These are phyloP conservation scores for Fennellomyces sp. DNA, from an alignment of 371 early-diverging fungal species.

Conservation along the genomic window DNA sequence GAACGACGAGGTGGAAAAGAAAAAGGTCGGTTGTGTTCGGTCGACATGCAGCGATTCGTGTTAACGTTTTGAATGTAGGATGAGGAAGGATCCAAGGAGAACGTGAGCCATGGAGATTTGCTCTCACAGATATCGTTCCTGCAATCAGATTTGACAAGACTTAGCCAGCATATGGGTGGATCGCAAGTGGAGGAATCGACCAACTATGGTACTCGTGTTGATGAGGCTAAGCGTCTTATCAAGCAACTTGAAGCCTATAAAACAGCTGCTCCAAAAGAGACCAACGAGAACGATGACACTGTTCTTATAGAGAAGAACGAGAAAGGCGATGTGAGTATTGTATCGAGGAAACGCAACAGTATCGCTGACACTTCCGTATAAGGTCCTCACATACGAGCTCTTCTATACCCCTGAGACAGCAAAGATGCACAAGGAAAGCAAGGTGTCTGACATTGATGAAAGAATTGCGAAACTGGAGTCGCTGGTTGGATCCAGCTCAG, in stretches of 20 bases:
- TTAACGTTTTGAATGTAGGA: neutral
- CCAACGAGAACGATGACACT: conserved; percentile 20
- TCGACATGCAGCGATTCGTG: too few species aligned
- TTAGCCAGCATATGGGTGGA: conserved; percentile 49
- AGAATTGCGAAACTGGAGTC: conserved; percentile 82
- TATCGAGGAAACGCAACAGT: neutral
- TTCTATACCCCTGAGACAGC: conserved; percentile 75
- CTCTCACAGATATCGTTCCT: conserved; percentile 69
- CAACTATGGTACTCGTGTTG: conserved; percentile 38
- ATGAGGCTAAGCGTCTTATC: conserved; percentile 63
- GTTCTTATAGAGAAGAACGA: conserved; percentile 26
- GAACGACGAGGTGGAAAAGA: conserved; percentile 67
- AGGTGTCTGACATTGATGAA: conserved; percentile 72
- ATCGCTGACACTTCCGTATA: neutral
- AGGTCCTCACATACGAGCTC: conserved; percentile 78
- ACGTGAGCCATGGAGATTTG: conserved; percentile 57
- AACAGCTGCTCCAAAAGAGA: conserved; percentile 22
- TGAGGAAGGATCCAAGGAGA: conserved; percentile 18
- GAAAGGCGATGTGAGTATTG: conserved; percentile 56
- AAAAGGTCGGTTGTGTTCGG: conserved; percentile 47
- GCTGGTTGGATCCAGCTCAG: conserved; percentile 73
- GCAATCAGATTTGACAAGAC: conserved; percentile 67
- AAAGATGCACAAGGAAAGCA: conserved; percentile 59
- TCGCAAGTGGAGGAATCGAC: conserved; percentile 19
- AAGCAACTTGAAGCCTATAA: conserved; percentile 71